Evolutionary conservation across 2,329 filamentous ascomycete genomes (phyloP), one percentile per base, ranked within the genome.

Genomic region (Colletotrichum lentis): DNA sequence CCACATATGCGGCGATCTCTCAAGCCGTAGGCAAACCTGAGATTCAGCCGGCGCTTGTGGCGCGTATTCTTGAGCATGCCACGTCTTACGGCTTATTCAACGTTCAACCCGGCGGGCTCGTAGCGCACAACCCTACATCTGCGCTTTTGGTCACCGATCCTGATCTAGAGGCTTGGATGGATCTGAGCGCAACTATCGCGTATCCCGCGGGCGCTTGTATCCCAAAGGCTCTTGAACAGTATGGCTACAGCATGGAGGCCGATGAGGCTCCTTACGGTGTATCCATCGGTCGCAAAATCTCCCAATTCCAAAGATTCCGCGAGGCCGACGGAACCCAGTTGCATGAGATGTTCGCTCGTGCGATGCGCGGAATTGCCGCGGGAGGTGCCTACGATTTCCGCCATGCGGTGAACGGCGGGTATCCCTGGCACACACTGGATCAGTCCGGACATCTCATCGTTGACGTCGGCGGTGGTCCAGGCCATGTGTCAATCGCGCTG

Each of bases 391-490:
- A 58, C 1, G 61, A 63, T 10, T 8, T 58, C 2, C 53, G 53
- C 31, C 61, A 58, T n/a, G 53, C 61, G 1, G 43, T 63, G 10
- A 14, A 63, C 7, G 61, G 61, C 5, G 52, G 52, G 1, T 63
- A 63, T n/a, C 61, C 53, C 3, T 63, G 61, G 61, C 20, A 58
- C 53, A 18, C 20, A 35, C 18, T 63, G 35, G 61, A 63, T 2
- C 22, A 63, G 18, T 41, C 31, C 44, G 43, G n/a, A n/a, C n/a
- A n/a, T 6, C 61, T 35, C 62, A 72, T 81, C 18, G 75, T 82
- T 3, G 80, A 81, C 57, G 53, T 69, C 49, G 79, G 78, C 20
- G 79, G 79, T n/a, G 75, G 75, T 3, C 75, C 71, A 7, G 78
- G 79, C 3, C 72, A 74, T 37, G 72, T 72, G 18, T 69, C 69